Evolutionary conservation across 495 filamentous ascomycete species (phyloP).

Genomic region (Xylaria telfairii): DNA sequence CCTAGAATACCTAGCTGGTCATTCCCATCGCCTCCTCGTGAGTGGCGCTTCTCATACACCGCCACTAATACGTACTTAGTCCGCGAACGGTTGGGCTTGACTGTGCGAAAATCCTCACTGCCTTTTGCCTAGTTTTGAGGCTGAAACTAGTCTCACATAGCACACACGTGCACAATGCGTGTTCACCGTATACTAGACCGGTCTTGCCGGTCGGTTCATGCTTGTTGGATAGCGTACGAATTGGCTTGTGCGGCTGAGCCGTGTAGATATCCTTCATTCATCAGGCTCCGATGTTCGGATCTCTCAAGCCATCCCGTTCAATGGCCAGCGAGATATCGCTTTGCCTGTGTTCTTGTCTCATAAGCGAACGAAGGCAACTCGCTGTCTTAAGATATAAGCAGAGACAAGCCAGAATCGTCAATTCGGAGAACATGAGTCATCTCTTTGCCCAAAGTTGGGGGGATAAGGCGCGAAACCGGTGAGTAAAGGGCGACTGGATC

Average conservation of each 20-base stretch:
- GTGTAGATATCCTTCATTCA: neutral
- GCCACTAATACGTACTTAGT: neutral
- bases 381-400: neutral
- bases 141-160: slow-evolving; percentile 10
- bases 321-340: neutral
- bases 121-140: neutral
- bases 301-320: neutral
- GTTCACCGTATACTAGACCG: neutral
- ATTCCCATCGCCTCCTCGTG: neutral
- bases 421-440: neutral
- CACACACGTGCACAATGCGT: neutral
- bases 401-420: neutral
- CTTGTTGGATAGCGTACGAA: neutral
- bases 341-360: neutral
- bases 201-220: neutral
- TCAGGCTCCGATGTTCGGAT: neutral
- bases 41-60: neutral
- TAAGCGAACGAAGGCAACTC: neutral
- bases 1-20: neutral
- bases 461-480: slow-evolving; percentile 2
- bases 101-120: neutral
- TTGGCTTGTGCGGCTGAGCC: neutral
- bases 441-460: neutral
- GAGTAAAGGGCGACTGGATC: neutral
- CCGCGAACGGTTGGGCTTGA: neutral